Evolutionary conservation across 176 grass and related monocot genomes (phyloP).

Genomic region (Themeda triandra): DNA sequence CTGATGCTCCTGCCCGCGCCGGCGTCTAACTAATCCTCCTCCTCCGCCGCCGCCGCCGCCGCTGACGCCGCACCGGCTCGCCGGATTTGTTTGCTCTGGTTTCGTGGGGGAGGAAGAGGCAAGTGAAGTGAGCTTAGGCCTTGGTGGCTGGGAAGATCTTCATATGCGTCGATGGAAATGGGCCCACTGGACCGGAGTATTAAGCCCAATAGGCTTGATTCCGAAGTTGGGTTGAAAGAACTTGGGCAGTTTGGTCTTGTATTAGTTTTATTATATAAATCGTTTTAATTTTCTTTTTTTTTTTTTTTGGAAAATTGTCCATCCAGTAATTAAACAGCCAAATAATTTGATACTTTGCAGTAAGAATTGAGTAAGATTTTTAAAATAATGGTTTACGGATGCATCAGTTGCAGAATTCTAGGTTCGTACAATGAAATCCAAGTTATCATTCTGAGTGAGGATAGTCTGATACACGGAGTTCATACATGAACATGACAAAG

Average conservation of each 20-base stretch:
- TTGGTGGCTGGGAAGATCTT: background rate
- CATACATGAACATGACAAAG: too few relatives aligned
- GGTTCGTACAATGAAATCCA: background rate
- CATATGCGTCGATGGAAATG: background rate
- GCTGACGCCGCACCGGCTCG: background rate
- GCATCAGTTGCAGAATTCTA: background rate
- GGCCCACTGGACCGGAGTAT: background rate
- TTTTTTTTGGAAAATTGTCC: background rate
- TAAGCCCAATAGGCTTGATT: background rate
- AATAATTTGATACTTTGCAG: background rate
- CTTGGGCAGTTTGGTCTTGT: background rate
- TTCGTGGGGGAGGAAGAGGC: background rate
- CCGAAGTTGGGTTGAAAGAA: background rate
- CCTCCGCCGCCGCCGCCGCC: background rate
- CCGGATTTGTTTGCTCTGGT: conserved; percentile 23
- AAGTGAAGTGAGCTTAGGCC: background rate
- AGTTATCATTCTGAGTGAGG: background rate
- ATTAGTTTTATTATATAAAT: too few relatives aligned
- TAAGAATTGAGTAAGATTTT: background rate
- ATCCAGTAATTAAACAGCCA: background rate
- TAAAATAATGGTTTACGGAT: background rate
- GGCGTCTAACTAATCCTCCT: background rate
- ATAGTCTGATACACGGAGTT: background rate
- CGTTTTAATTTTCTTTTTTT: background rate
- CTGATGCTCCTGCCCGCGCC: background rate